Percentiles rank a stretch among this genome's conserved stretches.
phyloP scores from a whole-genome alignment of 2,329 filamentous ascomycete species.

The Fusarium anguioides region DNA sequence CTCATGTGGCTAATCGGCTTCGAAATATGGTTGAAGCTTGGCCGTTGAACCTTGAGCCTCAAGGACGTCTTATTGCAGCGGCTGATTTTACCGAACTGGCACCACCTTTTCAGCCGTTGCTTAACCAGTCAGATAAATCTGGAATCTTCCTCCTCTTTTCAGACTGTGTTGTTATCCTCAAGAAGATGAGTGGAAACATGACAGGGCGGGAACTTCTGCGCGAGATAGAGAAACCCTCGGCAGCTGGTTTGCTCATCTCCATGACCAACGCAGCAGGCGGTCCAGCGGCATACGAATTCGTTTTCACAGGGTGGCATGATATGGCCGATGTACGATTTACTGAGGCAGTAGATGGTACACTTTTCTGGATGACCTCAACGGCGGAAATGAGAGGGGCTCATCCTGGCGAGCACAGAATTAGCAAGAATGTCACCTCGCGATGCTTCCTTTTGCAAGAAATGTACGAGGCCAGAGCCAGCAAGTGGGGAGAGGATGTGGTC shows the following conservation, averaged over 20 bases:
- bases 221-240: slow-evolving; percentile 84
- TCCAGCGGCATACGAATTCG: slow-evolving; percentile 74
- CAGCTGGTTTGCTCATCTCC: slow-evolving; percentile 69
- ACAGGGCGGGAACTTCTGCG: slow-evolving; percentile 83
- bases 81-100: slow-evolving; percentile 82
- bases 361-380: slow-evolving; percentile 75
- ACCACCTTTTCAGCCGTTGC: slow-evolving; percentile 71
- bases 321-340: slow-evolving; percentile 79
- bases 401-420: slow-evolving; percentile 53
- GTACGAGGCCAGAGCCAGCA: slow-evolving; percentile 81
- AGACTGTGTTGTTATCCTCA: slow-evolving; percentile 81
- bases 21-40: slow-evolving; percentile 81
- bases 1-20: slow-evolving; percentile 78
- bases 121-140: slow-evolving; percentile 59
- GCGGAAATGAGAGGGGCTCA: slow-evolving; percentile 69
- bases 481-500: slow-evolving; percentile 84
- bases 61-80: slow-evolving; percentile 82
- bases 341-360: slow-evolving; percentile 72
- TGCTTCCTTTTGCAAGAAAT: slow-evolving; percentile 78
- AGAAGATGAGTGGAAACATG: slow-evolving; percentile 72
- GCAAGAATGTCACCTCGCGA: slow-evolving; percentile 67
- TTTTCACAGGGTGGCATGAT: slow-evolving; percentile 78
- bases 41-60: slow-evolving; percentile 76
- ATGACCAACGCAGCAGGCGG: slow-evolving; percentile 73
- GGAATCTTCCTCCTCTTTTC: slow-evolving; percentile 87